phyloP scores from a whole-genome alignment of 2,329 filamentous ascomycete species.

The Didymella arachidicola region DNA sequence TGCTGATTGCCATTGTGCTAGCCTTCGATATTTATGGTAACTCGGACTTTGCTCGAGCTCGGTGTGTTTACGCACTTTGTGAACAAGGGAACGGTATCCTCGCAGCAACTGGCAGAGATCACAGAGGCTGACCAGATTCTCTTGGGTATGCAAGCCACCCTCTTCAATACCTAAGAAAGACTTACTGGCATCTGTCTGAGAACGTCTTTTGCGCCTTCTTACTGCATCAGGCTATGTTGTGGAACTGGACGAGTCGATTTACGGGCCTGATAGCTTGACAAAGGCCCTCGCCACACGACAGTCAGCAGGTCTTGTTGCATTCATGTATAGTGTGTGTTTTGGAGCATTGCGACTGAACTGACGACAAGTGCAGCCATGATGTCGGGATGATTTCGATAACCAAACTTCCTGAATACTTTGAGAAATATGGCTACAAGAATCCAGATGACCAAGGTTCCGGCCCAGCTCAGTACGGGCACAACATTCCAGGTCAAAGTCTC shows the following conservation, averaged over 20 bases:
- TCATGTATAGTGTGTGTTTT: not conserved
- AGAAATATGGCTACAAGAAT: slow-evolving; percentile 30
- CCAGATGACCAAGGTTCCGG: slow-evolving; percentile 32
- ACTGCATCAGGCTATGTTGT: slow-evolving; percentile 14
- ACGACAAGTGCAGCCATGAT: not conserved
- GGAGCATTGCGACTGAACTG: not conserved
- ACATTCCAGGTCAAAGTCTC: slow-evolving; percentile 3
- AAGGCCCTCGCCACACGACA: slow-evolving; percentile 8
- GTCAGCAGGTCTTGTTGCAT: slow-evolving; percentile 11
- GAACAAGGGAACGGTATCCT: slow-evolving; percentile 4
- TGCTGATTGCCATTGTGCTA: not conserved
- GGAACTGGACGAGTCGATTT: slow-evolving; percentile 7
- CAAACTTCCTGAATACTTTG: slow-evolving; percentile 32
- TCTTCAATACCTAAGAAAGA: not conserved
- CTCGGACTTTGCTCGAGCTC: slow-evolving; percentile 2
- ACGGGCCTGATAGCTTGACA: slow-evolving; percentile 1
- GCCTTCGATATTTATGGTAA: slow-evolving; percentile 16
- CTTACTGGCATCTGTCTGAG: not conserved
- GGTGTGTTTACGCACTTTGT: slow-evolving; percentile 11
- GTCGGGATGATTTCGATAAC: slow-evolving; percentile 9
- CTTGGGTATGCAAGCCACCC: slow-evolving; percentile 1
- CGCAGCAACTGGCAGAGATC: slow-evolving; percentile 5
- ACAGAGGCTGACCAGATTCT: slow-evolving; percentile 13
- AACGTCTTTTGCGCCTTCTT: slow-evolving; percentile 11
- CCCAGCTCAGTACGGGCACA: slow-evolving; percentile 28